Base-by-base conservation (phyloP, 768 basidiomycete species). In the Naganishia vishniacii region DNA sequence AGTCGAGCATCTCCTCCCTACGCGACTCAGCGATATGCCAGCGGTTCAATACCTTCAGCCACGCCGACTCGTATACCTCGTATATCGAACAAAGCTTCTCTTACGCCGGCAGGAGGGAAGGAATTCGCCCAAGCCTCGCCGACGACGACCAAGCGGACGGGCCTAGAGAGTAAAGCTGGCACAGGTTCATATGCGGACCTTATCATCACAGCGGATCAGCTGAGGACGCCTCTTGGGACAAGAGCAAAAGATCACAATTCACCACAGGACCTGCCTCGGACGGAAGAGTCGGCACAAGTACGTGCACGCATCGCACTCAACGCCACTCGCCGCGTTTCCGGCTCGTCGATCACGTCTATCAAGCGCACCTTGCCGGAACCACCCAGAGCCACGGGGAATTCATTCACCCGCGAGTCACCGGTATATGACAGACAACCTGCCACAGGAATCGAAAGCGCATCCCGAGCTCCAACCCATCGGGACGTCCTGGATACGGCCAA, bases 21-120 rank as follows among this genome's bases (percentile, higher is more conserved):
- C 2, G 40, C 26, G 4, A 61, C 34, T 13, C n/a, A 25, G 8
- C 44, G 23, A 18, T 40, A 34, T n/a, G 1, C 44, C 29, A 47
- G 3, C 48, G 13, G 37, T n/a, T 28, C 59, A 18, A 34, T 47
- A 16, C 31, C 59, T 31, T 71, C 72, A 18, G 56, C 69, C 8
- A 76, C 77, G 3, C 75, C 78, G 1, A 78, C 78, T 16, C 76
- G 76, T 51, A 78, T 78, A 18, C 78, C 78, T 25, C 68, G 78
- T 3, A 75, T 78, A 18, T 66, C 70, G n/a, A 71, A 62, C 65
- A 67, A 73, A 25, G 68, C 70, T 25, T 26, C 41, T 59, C 60
- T 44, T 7, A 67, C 69, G 29, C 61, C 68, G 25, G 26, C 68
- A 25, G 44, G 59, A 31, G 18, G 25, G 20, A 37, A 11, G 20